Evolutionary conservation across 139 green algal genomes (phyloP), one percentile per base, ranked within the genome.

Genomic region (Chlorella sp.): DNA sequence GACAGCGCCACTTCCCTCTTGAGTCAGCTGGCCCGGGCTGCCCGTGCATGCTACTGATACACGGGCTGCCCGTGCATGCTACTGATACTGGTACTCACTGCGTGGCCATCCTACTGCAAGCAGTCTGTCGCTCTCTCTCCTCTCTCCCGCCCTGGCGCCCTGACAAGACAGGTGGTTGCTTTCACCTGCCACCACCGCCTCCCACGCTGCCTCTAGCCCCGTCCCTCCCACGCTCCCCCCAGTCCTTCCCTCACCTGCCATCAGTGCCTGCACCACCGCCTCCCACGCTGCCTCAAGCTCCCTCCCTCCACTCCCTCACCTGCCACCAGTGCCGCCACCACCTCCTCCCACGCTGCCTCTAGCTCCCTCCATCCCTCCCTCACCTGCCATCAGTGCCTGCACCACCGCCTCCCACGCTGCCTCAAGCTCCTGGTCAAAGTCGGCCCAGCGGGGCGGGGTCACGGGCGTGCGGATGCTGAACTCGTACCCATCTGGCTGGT

Each of bases 401-500:
- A 93, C 32, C 33, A 94, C 69, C 4, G 31, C 72, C 63, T 94
- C 86, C 81, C 86, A 97, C 34, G 85, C 71, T 1, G 71, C 67
- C 26, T 81, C 65, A 49, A 97, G 84, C 86, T 97, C 91, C 62
- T 74, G 67, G 69, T 95, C 91, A 81, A 92, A 97, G 60, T 95
- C 85, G 34, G 83, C 70, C 93, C 93, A 97, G 59, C 93, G 80
- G 31, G 83, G 71, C 23, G 91, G 89, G 1, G 90, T 95, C 29
- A 96, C 90, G 29, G 92, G 92, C 2, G 91, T 97, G 62, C 92
- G 84, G 71, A 97, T 97, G 77, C 78, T 90, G 80, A 97, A 94
- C 77, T 97, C 91, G 64, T 87, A 94, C 1, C 76, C 85, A 70
- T 94, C 86, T 27, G 86, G 86, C 84, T 91, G 85, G 60, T 84